Base-by-base conservation (phyloP, 257 asterid genomes). In the Ajuga chamaepitys region DNA sequence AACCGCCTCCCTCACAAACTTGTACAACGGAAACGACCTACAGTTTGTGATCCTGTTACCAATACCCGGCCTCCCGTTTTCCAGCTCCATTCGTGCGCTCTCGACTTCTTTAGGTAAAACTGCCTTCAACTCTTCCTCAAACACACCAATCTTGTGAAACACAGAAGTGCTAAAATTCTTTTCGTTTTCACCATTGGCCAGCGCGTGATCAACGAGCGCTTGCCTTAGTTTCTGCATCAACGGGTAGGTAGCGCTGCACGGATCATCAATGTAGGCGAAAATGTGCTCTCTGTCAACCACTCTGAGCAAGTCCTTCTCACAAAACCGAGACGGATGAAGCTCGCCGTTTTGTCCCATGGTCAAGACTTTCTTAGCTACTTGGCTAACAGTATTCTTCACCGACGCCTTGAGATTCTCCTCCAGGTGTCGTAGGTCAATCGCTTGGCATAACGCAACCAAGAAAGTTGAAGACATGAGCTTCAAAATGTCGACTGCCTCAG, bases 371-470 rank as follows among this genome's bases (percentile, higher is more conserved):
- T 51, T 72, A 2, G 81, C 81, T 10, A 46, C 84, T 17, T 16
- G 72, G 74, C 73, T 48, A 44, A 79, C 81, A 2, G 77, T 46
- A 22, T 68, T 68, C 25, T 61, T 79, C 50, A 79, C 81, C 0
- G 60, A 5, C 0, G 63, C 68, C 66, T 51, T 79, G 14, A 78
- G 34, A 25, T 78, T 78, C 21, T 78, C 83, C 25, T 78, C 83
- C 77, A 70, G 42, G 26, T 78, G 81, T 6, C 84, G 58, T 20
- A 79, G 14, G 25, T 79, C 84, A 35, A 75, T 50, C 9, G 84
- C 84, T 6, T 79, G 84, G 75, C 84, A 72, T 26, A 79, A 26
- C 0, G 75, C 81, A 0, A 79, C 84, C 72, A 79, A 50, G 79
- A 52, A 79, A 38, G 84, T 79, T 0, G 84, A 64, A 7, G 74